Evolutionary conservation across 768 basidiomycete genomes (phyloP).

Genomic region (Trametes villosa): DNA sequence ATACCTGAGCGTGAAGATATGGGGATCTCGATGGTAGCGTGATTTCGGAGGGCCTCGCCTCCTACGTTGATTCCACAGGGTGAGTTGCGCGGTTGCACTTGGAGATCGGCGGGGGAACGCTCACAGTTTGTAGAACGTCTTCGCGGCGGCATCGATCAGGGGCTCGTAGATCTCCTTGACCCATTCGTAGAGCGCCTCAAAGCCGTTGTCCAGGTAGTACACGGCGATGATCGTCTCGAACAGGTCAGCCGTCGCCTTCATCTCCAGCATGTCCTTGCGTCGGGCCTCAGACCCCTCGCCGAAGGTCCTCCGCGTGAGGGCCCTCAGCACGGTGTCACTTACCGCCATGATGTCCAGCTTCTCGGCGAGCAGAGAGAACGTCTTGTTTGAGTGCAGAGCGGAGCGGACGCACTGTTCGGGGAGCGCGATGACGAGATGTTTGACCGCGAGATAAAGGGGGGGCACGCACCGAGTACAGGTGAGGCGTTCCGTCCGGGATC

Average conservation of each 20-base stretch:
- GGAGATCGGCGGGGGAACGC: no score
- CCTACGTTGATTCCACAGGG: no score
- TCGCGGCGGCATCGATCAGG: constrained; percentile 39
- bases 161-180: constrained; percentile 43
- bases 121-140: constrained; percentile 35
- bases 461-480: constrained; percentile 34
- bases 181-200: constrained; percentile 43
- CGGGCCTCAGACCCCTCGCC: constrained; percentile 28
- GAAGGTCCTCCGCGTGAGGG: constrained; percentile 30
- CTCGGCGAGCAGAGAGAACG: constrained; percentile 35
- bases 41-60: no score
- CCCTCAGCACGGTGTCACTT: constrained; percentile 25
- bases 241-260: constrained; percentile 50
- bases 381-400: constrained; percentile 33
- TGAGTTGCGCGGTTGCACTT: no score
- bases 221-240: constrained; percentile 53
- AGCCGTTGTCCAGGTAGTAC: constrained; percentile 45
- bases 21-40: no score
- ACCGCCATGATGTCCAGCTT: constrained; percentile 37
- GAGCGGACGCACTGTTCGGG: constrained; percentile 26
- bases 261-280: constrained; percentile 17
- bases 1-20: background rate
- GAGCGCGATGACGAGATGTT: background rate
- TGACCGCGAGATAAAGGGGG: background rate
- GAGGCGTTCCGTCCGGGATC: constrained; percentile 30